Evolutionary conservation across 345 rosid species (phyloP), one percentile per base, ranked within the genome.

Genomic region (Leavenworthia alabamica): DNA sequence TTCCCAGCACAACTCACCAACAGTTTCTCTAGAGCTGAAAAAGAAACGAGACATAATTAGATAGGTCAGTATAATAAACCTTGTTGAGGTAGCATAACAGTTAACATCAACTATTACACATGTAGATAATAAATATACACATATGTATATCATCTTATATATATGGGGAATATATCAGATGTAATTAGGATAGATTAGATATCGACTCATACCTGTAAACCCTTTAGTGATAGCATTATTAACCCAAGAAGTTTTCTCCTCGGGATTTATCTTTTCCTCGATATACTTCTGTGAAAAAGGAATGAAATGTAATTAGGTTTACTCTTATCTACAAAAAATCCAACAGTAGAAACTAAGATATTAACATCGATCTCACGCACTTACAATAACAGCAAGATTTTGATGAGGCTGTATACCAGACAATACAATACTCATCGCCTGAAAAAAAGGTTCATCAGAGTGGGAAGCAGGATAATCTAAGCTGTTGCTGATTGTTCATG

Each of bases 391-490:
- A 61, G 66, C 75, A 24, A 80, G 8, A 77, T 91, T 88, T 65
- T 86, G 87, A 60, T 78, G 83, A 60, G 98, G 90, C 52, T 90
- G 96, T 61, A 90, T 90, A 68, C 84, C 83, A 5, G 91, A 84
- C 54, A 77, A 82, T 53, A 90, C 96, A 64, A 83, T 76, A 60
- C 68, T 91, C 56, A 84, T 83, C 39, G 78, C 94, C 97, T 90
- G 68, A 61, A 71, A 42, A 2, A 39, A 22, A 20, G 15, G 4
- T 8, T 6, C 1, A 26, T 39, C 15, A 48, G 15, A 22, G 11
- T 33, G 7, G 1, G 1, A 61, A 46, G 35, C 56, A 64, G 9
- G 27, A 31, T 0, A 32, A 32, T 1, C 4, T 1, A 52, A 41
- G 35, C 28, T 54, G 36, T 5, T 23, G n/a, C n/a, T n/a, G n/a